Percentiles rank a stretch among this genome's conserved stretches.
Conservation (phyloP, 805 yeast genomes). For the Babjeviella inositovora region DNA sequence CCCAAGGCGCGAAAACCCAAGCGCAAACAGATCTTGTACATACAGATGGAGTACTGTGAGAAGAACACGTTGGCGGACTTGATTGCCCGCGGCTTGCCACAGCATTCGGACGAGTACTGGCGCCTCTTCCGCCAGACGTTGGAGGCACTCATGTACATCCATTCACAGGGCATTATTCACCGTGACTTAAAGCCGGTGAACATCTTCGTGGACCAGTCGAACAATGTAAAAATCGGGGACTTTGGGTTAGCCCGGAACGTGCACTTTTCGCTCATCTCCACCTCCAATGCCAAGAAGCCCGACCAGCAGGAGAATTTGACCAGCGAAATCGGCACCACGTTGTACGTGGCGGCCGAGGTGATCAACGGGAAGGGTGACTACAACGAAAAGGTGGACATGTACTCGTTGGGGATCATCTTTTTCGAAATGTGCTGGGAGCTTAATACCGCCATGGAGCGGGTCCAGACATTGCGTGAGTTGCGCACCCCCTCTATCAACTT, state of each 20-base stretch:
- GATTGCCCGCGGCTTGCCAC: conserved; percentile 56
- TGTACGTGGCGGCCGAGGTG: conserved; percentile 87
- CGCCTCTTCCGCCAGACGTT: conserved; percentile 71
- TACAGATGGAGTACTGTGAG: conserved; percentile 98
- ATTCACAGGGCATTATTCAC: conserved; percentile 87
- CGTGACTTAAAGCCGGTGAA: conserved; percentile 92
- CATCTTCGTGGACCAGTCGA: conserved; percentile 81
- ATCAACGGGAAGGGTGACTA: conserved; percentile 58
- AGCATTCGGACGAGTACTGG: conserved; percentile 74
- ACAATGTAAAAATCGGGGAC: conserved; percentile 89
- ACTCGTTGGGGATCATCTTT: conserved; percentile 85
- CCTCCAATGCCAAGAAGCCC: conserved; percentile 5
- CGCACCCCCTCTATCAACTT: conserved; percentile 46
- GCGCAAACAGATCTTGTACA: conserved; percentile 59
- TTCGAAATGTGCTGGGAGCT: conserved; percentile 86
- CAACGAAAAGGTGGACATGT: conserved; percentile 91
- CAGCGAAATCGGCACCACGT: conserved; percentile 85
- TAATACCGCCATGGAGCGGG: conserved; percentile 91
- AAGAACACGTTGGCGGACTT: conserved; percentile 78
- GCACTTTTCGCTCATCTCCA: conserved; percentile 24
- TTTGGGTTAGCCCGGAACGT: conserved; percentile 93
- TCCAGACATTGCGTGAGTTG: conserved; percentile 47
- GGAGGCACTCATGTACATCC: conserved; percentile 85
- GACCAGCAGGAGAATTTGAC: conserved; percentile 55
- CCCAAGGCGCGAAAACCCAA: conserved; percentile 6